These are phyloP conservation scores for Aurinia saxatilis DNA, from an alignment of 345 rosid genomes.

Conservation along the genomic window DNA sequence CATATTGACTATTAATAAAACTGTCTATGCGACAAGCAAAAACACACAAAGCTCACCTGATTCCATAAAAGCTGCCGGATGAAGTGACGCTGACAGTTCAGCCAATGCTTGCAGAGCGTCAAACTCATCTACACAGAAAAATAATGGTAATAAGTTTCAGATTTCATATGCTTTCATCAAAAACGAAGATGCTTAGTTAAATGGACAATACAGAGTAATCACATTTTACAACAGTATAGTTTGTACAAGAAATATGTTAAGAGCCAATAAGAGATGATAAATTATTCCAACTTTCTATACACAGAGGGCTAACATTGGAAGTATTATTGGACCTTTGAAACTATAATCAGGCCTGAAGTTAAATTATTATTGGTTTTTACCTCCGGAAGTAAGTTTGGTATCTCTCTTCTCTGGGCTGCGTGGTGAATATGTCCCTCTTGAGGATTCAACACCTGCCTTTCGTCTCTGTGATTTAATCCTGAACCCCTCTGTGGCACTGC, in stretches of 20 bases:
- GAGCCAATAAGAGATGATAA: background rate
- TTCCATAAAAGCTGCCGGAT: slow-evolving; percentile 47
- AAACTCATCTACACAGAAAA: slow-evolving; percentile 48
- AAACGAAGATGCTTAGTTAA: slow-evolving; percentile 3
- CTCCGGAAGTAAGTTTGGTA: slow-evolving; percentile 58
- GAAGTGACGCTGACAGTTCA: slow-evolving; percentile 56
- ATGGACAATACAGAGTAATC: slow-evolving; percentile 3
- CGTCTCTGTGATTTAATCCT: slow-evolving; percentile 33
- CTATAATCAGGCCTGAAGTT: background rate
- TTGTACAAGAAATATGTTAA: background rate
- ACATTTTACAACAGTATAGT: background rate
- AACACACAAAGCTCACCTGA: slow-evolving; percentile 45
- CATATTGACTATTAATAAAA: background rate
- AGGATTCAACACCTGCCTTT: slow-evolving; percentile 37
- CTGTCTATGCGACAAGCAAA: slow-evolving; percentile 6
- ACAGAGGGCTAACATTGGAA: background rate
- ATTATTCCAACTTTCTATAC: background rate
- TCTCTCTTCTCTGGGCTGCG: slow-evolving; percentile 45
- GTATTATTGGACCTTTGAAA: background rate
- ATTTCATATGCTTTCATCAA: background rate
- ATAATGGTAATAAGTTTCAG: background rate
- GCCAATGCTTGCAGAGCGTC: slow-evolving; percentile 81
- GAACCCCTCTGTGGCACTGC: slow-evolving; percentile 80
- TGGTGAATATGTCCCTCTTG: slow-evolving; percentile 37
- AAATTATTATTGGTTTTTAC: slow-evolving; percentile 30